Evolutionary conservation across 2,329 filamentous ascomycete species (phyloP).

Genomic region (Zasmidium citrigriseum): DNA sequence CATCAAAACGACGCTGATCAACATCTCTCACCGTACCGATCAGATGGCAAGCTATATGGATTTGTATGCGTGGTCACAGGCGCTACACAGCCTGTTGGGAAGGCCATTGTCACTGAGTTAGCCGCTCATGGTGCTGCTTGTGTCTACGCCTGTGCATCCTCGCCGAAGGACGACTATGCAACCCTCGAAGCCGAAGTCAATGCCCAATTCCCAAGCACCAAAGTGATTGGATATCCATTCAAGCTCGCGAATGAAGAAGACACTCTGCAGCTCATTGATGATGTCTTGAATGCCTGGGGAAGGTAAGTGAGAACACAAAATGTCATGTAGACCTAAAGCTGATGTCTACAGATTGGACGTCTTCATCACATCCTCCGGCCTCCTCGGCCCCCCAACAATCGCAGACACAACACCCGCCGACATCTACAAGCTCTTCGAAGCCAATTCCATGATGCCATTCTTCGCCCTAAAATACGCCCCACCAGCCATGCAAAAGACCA

Average conservation of each 20-base stretch:
- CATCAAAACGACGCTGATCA: slow-evolving; percentile 28
- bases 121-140: slow-evolving; percentile 66
- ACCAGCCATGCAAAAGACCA: slow-evolving; percentile 63
- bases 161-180: slow-evolving; percentile 43
- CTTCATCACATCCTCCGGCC: slow-evolving; percentile 60
- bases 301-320: slow-evolving; percentile 28
- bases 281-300: slow-evolving; percentile 62
- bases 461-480: slow-evolving; percentile 66
- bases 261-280: slow-evolving; percentile 62
- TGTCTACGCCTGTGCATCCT: slow-evolving; percentile 60
- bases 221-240: slow-evolving; percentile 63
- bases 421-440: slow-evolving; percentile 60
- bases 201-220: slow-evolving; percentile 55
- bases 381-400: slow-evolving; percentile 60
- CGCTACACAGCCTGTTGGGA: slow-evolving; percentile 61
- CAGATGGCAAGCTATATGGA: slow-evolving; percentile 64
- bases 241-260: slow-evolving; percentile 60
- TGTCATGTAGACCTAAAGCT: background rate
- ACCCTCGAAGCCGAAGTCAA: slow-evolving; percentile 46
- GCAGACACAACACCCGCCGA: slow-evolving; percentile 58
- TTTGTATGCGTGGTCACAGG: slow-evolving; percentile 67
- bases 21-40: slow-evolving; percentile 59
- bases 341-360: slow-evolving; percentile 54
- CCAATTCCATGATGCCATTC: slow-evolving; percentile 63
- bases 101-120: slow-evolving; percentile 61